These are phyloP conservation scores for Rhodamnia argentea DNA, from an alignment of 345 rosid genomes.

Conservation along the genomic window DNA sequence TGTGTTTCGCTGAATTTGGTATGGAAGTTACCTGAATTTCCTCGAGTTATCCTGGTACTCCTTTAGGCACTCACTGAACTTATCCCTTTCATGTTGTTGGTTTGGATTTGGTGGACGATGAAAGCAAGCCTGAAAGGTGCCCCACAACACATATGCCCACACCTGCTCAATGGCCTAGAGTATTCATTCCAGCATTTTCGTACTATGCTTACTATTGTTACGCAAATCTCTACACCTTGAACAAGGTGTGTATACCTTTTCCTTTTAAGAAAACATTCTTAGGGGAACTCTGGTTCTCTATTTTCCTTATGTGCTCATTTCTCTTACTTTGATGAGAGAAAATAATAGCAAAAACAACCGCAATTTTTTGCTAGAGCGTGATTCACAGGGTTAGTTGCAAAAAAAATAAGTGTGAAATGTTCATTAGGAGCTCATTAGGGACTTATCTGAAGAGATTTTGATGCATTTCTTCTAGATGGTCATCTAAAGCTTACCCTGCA, in stretches of 20 bases:
- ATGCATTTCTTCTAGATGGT: not conserved
- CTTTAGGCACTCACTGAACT: not conserved
- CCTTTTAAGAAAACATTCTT: not conserved
- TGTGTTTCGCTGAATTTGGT: not conserved
- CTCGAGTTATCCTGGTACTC: not conserved
- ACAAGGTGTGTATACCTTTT: slow-evolving; percentile 46
- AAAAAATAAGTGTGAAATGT: not conserved
- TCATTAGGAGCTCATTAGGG: not conserved
- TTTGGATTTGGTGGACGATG: slow-evolving; percentile 95
- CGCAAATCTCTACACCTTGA: slow-evolving; percentile 85
- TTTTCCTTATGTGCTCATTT: not conserved
- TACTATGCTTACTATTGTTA: slow-evolving; percentile 94
- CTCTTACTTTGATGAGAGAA: not conserved
- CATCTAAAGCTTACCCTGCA: not conserved
- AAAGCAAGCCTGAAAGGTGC: slow-evolving; percentile 99
- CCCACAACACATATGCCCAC: slow-evolving; percentile 99
- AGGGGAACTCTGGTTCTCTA: not conserved
- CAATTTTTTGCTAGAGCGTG: not conserved
- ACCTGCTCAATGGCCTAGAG: slow-evolving; percentile 96
- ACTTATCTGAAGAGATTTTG: not conserved
- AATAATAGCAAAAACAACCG: not conserved
- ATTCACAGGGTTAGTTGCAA: not conserved
- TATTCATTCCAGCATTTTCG: slow-evolving; percentile 91
- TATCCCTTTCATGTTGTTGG: slow-evolving; percentile 73
- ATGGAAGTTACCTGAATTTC: not conserved